These are phyloP conservation scores for Aureobasidium subglaciale DNA, from an alignment of 2,329 filamentous ascomycete species.

Conservation along the genomic window DNA sequence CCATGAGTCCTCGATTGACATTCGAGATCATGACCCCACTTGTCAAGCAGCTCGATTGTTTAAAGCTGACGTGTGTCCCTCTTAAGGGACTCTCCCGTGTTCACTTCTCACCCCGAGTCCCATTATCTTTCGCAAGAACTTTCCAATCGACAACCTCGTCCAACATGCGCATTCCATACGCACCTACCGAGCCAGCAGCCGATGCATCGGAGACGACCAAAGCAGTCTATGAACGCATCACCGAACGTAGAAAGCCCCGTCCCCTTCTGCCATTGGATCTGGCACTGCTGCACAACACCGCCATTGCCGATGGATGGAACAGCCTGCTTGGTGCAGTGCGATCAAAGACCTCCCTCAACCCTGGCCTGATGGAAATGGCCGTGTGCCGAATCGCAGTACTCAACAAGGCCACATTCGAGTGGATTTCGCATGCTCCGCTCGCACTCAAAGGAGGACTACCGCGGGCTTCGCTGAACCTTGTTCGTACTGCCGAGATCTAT, in stretches of 20 bases:
- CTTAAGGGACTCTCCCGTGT: not conserved
- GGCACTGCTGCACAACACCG: constrained; percentile 64
- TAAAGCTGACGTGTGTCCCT: not conserved
- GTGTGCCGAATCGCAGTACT: constrained; percentile 32
- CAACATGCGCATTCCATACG: constrained; percentile 62
- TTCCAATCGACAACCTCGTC: constrained; percentile 7
- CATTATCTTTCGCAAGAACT: not conserved
- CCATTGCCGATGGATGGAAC: constrained; percentile 72
- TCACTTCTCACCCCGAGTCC: not conserved
- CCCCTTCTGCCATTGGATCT: constrained; percentile 70
- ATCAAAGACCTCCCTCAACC: constrained; percentile 27
- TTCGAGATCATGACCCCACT: not conserved
- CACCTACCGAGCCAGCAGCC: constrained; percentile 45
- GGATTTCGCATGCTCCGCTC: constrained; percentile 29
- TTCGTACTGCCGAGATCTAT: constrained; percentile 21
- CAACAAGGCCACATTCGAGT: constrained; percentile 31
- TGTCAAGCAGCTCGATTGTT: not conserved
- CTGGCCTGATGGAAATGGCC: constrained; percentile 27
- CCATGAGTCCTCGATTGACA: not conserved
- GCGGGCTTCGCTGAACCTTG: constrained; percentile 22
- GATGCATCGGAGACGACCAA: constrained; percentile 42
- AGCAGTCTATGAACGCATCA: constrained; percentile 56
- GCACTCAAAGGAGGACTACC: constrained; percentile 27
- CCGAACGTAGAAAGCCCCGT: constrained; percentile 58
- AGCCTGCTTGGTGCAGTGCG: constrained; percentile 51